Base-by-base conservation (phyloP, 176 grass and related monocot genomes). In the Alloteropsis semialata region DNA sequence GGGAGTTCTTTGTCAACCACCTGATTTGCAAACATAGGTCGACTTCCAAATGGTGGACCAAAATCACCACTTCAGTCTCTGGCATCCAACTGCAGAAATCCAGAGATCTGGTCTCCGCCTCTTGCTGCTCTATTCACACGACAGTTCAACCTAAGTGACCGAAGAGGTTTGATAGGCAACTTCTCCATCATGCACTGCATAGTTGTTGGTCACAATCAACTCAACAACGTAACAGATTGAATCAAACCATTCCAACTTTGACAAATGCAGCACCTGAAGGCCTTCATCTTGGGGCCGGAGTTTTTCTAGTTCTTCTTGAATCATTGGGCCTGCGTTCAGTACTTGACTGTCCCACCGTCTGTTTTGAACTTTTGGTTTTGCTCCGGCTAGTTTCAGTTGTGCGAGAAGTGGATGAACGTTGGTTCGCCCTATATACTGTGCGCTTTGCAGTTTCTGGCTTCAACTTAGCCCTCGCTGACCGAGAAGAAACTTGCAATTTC, bases 281-380 rank as follows among this genome's bases (percentile, higher is more conserved):
- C 16, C 17, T 81, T 84, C 32, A 86, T 34, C 65, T 78, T 36
- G 57, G 71, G 36, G 54, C 42, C 21, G 74, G 75, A 33, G 22
- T 86, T 87, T 92, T 90, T 85, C 89, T 85, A 48, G 64, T 80
- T 80, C 78, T 81, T 69, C 73, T 89, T 73, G 84, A 49, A 61
- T 80, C 69, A 83, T 24, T 75, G 53, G 55, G 67, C 79, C 61
- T 85, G 74, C 14, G 54, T 60, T 81, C 89, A 73, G 55, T 44
- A 77, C 51, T 65, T 51, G 73, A 33, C 70, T 82, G 84, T 39
- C 46, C 39, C 65, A 59, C 81, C 43, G 30, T 54, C 25, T 60
- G 21, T 86, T 82, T 91, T 48, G 58, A 36, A 24, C 28, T 84
- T 75, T 49, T 91, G 24, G 74, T 76, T 76, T 81, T 72, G 21